phyloP scores from a whole-genome alignment of 345 rosid genomes.

The Anacardium occidentale region DNA sequence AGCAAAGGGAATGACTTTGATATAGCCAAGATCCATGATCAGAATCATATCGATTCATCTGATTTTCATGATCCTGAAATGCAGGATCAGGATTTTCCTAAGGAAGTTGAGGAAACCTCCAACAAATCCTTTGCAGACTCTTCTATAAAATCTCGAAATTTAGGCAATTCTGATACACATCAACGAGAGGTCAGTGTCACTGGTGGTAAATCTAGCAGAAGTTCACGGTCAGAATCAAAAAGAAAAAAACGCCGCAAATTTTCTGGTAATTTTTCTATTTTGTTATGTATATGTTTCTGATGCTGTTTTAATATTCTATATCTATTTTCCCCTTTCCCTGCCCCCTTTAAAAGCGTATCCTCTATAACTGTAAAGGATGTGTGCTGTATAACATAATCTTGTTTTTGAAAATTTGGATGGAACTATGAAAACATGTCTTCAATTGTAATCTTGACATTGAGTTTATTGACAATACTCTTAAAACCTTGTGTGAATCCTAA shows the following conservation, averaged over 20 bases:
- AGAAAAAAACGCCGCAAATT: conserved; percentile 64
- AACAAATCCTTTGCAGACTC: conserved; percentile 29
- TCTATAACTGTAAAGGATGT: background rate
- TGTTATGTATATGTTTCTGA: background rate
- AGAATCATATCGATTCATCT: conserved; percentile 30
- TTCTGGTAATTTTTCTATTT: conserved; percentile 38
- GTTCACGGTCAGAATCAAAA: conserved; percentile 46
- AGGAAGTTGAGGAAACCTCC: conserved; percentile 37
- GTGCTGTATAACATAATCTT: background rate
- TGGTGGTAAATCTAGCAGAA: conserved; percentile 44
- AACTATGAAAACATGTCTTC: background rate
- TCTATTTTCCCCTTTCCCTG: background rate
- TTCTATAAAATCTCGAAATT: conserved; percentile 25
- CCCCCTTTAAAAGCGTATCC: background rate
- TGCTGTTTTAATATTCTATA: background rate
- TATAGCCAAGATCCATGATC: conserved; percentile 21
- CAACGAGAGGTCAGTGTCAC: conserved; percentile 20
- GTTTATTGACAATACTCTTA: background rate
- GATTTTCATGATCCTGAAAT: conserved; percentile 28
- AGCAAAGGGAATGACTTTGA: conserved; percentile 32
- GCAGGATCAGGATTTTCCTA: conserved; percentile 35
- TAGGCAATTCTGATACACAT: conserved; percentile 20
- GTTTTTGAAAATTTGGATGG: background rate
- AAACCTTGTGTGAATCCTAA: background rate
- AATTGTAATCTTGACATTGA: background rate